A percentile compares a stretch with the other conserved stretches of the same genome.
Evolutionary conservation across 768 basidiomycete genomes (phyloP).

Genomic region (Rhodosporidiobolus odoratus): DNA sequence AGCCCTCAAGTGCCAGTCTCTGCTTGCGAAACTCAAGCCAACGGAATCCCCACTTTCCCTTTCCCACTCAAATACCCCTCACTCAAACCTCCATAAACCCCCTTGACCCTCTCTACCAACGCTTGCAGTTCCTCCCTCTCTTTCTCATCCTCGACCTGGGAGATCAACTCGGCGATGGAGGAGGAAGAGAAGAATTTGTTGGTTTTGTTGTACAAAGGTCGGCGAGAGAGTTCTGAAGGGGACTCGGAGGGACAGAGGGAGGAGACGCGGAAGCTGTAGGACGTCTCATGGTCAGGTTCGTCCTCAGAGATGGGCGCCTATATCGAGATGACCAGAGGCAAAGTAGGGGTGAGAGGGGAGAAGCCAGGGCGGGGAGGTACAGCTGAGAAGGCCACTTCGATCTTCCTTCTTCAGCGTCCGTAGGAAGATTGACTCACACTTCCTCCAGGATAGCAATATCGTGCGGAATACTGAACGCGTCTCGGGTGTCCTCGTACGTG

Average conservation of each 20-base stretch:
- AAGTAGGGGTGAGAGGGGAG: not conserved
- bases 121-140: constrained; percentile 19
- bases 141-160: constrained; percentile 5
- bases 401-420: too few species aligned
- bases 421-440: constrained; percentile 42
- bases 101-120: constrained; percentile 27
- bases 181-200: constrained; percentile 40
- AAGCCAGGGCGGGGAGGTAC: too few species aligned
- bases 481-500: constrained; percentile 42
- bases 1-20: not conserved
- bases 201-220: constrained; percentile 41
- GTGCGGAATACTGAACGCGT: constrained; percentile 41
- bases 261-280: constrained; percentile 7
- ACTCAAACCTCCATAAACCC: constrained; percentile 35
- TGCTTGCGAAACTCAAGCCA: constrained; percentile 25
- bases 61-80: constrained; percentile 40
- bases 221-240: constrained; percentile 9
- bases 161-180: constrained; percentile 33
- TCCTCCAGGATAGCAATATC: constrained; percentile 20
- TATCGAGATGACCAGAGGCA: not conserved
- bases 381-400: too few species aligned
- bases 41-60: constrained; percentile 39
- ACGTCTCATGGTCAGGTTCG: too few species aligned
- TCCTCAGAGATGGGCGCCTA: not conserved
- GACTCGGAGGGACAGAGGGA: constrained; percentile 13